Percentiles rank a stretch among this genome's conserved stretches.
phyloP scores from a whole-genome alignment of 2,329 filamentous ascomycete species.

The Trichoderma atroviride region DNA sequence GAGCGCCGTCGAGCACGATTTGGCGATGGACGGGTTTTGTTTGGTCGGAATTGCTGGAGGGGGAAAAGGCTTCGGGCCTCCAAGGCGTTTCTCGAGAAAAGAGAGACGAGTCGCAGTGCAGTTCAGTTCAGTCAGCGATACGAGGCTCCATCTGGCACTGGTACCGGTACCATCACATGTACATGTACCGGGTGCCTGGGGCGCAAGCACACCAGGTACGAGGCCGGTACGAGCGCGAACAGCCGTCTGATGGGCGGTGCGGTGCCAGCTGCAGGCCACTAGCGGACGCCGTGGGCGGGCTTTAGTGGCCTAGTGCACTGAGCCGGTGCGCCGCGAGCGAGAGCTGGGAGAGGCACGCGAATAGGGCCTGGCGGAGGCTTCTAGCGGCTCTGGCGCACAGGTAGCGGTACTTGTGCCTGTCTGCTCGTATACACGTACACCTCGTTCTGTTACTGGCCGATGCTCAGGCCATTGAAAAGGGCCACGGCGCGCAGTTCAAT shows the following conservation, averaged over 20 bases:
- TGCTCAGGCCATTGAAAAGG: not conserved
- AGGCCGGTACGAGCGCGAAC: conserved; percentile 5
- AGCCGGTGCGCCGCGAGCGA: conserved; percentile 12
- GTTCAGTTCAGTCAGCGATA: conserved; percentile 16
- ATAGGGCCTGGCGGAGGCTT: not conserved
- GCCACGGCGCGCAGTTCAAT: not conserved
- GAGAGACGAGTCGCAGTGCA: not conserved
- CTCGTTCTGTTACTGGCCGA: not conserved
- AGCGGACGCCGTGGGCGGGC: conserved; percentile 20
- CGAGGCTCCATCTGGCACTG: not conserved
- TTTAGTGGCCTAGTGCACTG: conserved; percentile 20
- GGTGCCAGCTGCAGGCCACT: not conserved
- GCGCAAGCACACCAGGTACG: conserved; percentile 2
- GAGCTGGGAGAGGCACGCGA: not conserved
- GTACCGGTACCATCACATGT: not conserved
- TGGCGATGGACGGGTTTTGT: not conserved
- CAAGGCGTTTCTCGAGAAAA: not conserved
- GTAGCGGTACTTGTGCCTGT: not conserved
- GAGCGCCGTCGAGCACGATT: not conserved
- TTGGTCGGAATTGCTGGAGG: conserved; percentile 16
- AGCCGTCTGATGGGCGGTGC: not conserved
- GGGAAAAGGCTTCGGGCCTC: not conserved
- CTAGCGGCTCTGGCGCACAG: not conserved
- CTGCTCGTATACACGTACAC: not conserved
- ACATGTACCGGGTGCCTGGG: conserved; percentile 19